Evolutionary conservation across 169 alveolate genomes (phyloP).

Genomic region (Babesia divergens): DNA sequence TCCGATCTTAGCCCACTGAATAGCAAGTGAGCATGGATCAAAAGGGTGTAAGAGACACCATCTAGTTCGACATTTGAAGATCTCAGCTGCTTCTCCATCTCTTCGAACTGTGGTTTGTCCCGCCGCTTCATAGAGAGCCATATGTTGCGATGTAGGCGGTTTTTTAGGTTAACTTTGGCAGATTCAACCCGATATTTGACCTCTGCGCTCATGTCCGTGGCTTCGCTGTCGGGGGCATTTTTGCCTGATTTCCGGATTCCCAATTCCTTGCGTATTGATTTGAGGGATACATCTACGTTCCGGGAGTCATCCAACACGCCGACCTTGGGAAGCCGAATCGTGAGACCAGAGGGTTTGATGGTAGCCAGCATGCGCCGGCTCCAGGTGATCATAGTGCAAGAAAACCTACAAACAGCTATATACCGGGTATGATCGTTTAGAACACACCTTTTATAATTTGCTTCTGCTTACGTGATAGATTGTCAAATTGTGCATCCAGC

Average conservation of each 20-base stretch:
- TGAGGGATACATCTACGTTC: constrained; percentile 35
- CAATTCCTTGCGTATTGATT: constrained; percentile 40
- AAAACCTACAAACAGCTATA: neutral
- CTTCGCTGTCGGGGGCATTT: neutral
- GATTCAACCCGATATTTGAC: neutral
- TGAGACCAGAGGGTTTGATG: constrained; percentile 52
- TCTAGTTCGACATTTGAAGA: constrained; percentile 18
- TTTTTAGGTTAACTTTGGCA: constrained; percentile 14
- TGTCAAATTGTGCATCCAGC: constrained; percentile 28
- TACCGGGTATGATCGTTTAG: neutral
- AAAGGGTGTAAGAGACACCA: constrained; percentile 38
- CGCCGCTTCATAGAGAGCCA: constrained; percentile 51
- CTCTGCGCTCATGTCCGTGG: neutral
- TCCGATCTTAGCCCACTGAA: constrained; percentile 4
- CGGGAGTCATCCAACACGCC: constrained; percentile 42
- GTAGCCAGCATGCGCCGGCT: neutral
- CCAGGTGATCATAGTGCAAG: neutral
- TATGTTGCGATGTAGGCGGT: constrained; percentile 16
- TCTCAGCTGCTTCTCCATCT: constrained; percentile 11
- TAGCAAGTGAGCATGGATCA: constrained; percentile 41
- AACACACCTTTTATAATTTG: neutral
- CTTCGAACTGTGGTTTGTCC: constrained; percentile 28
- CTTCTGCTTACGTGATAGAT: constrained; percentile 19
- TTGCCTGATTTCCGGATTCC: neutral
- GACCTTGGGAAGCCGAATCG: constrained; percentile 36